Evolutionary conservation across 1,284 basidiomycete species (phyloP), one percentile per base, ranked within the genome.

Genomic region (Malassezia globosa): DNA sequence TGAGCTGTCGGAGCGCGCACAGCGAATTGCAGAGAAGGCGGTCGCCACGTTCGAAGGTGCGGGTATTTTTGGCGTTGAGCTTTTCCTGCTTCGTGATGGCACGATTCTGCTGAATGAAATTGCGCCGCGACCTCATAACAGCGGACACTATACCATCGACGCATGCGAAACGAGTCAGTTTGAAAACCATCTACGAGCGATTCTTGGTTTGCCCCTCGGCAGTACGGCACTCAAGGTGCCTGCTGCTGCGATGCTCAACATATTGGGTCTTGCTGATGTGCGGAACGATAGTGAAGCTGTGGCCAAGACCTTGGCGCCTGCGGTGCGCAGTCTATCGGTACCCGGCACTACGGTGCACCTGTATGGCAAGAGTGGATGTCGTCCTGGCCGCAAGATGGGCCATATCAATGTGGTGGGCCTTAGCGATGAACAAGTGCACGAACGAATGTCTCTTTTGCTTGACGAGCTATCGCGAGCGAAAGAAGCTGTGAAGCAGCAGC

Each of bases 121-220:
- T 56, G 94, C 94, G 0, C 94, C 94, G n/a, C 80, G 94, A 19
- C 92, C 94, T 0, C 94, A 99, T 74, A 99, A 97, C 75, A 95
- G 89, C 7, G 92, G 92, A 0, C 94, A 99, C 73, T 95, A 96
- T 74, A 96, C 92, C n/a, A 96, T 97, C 68, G 92, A 96, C 74
- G 90, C 92, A 0, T 94, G 87, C 72, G 79, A 87, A 61, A 86
- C 88, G 2, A 95, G 88, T 11, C 94, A 97, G 75, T 99, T 89
- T 75, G 89, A 92, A 72, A 95, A 96, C 66, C 94, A 97, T 73
- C 81, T 97, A 33, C 87, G 90, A 26, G 87, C 90, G n/a, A 90
- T 97, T 71, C 81, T 96, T 18, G 80, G 79, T 33, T 78, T 95
- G 8, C 89, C 92, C 2, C 79, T 97, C 14, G 92, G 92, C 19